Conservation (phyloP, 2,329 filamentous ascomycete genomes). For the Aphanocladium album region DNA sequence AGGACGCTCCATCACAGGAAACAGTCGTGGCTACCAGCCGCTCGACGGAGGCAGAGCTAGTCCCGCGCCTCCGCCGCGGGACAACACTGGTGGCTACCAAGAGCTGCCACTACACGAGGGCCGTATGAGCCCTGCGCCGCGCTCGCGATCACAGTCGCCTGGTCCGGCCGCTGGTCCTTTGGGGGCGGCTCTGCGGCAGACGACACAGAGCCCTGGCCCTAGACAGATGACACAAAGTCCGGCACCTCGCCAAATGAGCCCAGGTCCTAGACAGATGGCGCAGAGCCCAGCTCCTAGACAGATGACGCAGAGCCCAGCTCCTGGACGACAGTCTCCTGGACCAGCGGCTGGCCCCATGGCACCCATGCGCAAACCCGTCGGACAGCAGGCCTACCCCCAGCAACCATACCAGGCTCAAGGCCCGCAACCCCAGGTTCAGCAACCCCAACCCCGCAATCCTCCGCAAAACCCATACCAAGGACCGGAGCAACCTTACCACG, state of each 20-base stretch:
- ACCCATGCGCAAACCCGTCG: neutral
- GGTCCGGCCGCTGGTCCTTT: constrained; percentile 17
- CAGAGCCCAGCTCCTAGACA: constrained; percentile 21
- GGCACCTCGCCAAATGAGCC: too few relatives aligned
- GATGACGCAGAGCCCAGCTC: constrained; percentile 12
- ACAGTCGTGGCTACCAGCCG: neutral
- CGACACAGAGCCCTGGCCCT: constrained; percentile 15
- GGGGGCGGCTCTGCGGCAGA: constrained; percentile 17
- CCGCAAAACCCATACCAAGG: neutral
- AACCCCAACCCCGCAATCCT: neutral
- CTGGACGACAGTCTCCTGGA: constrained; percentile 1
- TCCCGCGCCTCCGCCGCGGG: neutral
- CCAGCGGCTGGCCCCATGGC: neutral
- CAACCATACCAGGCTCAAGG: neutral
- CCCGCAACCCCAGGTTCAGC: neutral
- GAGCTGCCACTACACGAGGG: neutral
- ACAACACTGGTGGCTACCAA: neutral
- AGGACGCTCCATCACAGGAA: neutral
- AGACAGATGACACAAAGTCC: constrained; percentile 41
- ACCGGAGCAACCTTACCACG: neutral
- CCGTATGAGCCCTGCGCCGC: constrained; percentile 6
- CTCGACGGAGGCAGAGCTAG: neutral
- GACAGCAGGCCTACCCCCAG: neutral
- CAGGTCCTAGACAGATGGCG: constrained; percentile 51
- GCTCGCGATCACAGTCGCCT: constrained; percentile 2